phyloP scores from a whole-genome alignment of 257 asterid species.

The Sherardia arvensis region DNA sequence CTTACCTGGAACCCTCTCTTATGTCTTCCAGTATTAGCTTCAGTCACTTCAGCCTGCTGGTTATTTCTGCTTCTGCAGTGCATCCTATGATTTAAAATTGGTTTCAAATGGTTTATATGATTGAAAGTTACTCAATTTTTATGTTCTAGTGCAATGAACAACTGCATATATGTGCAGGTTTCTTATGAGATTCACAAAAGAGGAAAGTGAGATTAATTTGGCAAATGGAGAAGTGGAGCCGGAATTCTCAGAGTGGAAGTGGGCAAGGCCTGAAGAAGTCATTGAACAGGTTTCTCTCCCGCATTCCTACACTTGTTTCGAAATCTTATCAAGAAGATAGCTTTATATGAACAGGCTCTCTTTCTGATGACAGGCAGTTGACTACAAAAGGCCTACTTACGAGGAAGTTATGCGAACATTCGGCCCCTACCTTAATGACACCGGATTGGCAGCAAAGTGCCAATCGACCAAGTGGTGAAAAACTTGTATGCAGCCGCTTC shows the following conservation, averaged over 20 bases:
- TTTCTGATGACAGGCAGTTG: conserved; percentile 57
- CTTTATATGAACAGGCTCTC: conserved; percentile 7
- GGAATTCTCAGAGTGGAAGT: conserved; percentile 96
- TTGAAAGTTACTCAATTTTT: neutral
- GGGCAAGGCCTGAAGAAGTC: conserved; percentile 88
- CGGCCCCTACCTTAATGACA: conserved; percentile 34
- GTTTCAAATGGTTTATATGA: neutral
- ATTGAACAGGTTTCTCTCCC: conserved; percentile 56
- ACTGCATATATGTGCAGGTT: conserved; percentile 43
- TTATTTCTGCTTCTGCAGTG: neutral
- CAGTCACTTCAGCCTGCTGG: neutral
- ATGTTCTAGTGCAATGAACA: neutral
- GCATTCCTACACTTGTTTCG: neutral
- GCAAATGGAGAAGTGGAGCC: conserved; percentile 69
- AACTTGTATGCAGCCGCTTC: conserved; percentile 6
- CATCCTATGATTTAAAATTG: too few relatives aligned
- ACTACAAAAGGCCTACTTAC: conserved; percentile 92
- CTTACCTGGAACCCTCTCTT: neutral
- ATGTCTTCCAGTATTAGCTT: neutral
- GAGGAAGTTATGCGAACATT: conserved; percentile 78
- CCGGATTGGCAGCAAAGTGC: conserved; percentile 63
- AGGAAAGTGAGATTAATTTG: conserved; percentile 71
- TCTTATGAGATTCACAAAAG: conserved; percentile 69
- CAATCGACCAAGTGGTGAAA: conserved; percentile 82
- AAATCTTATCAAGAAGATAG: neutral